Percentiles rank a stretch among this genome's conserved stretches.
phyloP scores from a whole-genome alignment of 495 filamentous ascomycete species.

The Hypoxylon lienhwacheense region DNA sequence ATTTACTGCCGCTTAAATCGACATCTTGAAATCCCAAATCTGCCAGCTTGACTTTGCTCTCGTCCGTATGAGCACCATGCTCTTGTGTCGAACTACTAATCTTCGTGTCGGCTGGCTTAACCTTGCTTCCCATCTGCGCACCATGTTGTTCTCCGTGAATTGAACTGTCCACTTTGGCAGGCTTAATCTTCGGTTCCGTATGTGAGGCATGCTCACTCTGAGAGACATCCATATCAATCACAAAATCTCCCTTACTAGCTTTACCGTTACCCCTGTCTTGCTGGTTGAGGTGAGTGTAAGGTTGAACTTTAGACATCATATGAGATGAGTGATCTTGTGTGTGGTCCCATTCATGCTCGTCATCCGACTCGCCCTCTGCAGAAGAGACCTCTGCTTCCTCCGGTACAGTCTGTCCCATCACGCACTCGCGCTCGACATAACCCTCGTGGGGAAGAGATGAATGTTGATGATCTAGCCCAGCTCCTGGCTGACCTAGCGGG shows the following conservation, averaged over 20 bases:
- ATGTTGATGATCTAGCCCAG: conserved; percentile 26
- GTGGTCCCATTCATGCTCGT: conserved; percentile 20
- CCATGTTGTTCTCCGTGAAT: conserved; percentile 16
- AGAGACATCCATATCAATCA: conserved; percentile 24
- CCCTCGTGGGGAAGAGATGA: conserved; percentile 21
- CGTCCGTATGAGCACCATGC: conserved; percentile 12
- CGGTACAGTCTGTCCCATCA: conserved; percentile 41
- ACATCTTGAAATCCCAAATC: conserved; percentile 29
- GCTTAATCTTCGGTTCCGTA: conserved; percentile 10
- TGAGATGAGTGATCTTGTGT: conserved; percentile 26
- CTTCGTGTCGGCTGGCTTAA: conserved; percentile 10
- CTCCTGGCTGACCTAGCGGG: conserved; percentile 28
- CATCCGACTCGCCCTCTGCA: conserved; percentile 9
- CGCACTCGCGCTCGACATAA: conserved; percentile 35
- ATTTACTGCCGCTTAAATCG: conserved; percentile 12
- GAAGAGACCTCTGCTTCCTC: conserved; percentile 31
- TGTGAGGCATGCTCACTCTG: conserved; percentile 8
- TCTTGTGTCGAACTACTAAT: neutral
- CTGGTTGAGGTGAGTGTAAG: conserved; percentile 9
- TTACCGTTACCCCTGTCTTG: neutral
- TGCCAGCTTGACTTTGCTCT: conserved; percentile 20
- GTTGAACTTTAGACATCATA: conserved; percentile 29
- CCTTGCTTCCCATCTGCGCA: conserved; percentile 15
- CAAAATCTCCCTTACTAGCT: conserved; percentile 22
- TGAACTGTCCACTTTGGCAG: conserved; percentile 6